Percentiles rank a stretch among this genome's conserved stretches.
Evolutionary conservation across 2,329 filamentous ascomycete species (phyloP).

Genomic region (Pseudopyricularia cyperi): DNA sequence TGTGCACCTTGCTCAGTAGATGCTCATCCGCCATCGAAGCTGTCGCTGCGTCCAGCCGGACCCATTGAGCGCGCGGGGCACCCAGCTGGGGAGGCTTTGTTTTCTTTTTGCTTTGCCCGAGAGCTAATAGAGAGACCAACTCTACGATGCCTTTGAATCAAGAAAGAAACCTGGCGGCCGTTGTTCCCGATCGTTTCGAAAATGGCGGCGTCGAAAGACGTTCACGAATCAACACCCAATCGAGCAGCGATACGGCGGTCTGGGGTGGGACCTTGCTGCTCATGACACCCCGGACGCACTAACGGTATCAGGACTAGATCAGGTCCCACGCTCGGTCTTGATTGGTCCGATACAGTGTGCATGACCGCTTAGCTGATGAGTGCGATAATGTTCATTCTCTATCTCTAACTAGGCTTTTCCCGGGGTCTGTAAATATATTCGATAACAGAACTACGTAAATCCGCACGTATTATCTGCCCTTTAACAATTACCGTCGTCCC

Average conservation of each 20-base stretch:
- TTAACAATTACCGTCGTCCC: too few relatives aligned
- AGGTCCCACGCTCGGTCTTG: background rate
- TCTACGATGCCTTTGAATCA: too few relatives aligned
- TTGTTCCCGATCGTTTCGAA: background rate
- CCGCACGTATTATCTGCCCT: too few relatives aligned
- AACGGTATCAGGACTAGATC: background rate
- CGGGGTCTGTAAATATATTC: too few relatives aligned
- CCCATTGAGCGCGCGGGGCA: conserved; percentile 1
- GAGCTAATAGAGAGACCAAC: too few relatives aligned
- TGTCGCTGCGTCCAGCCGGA: conserved; percentile 1
- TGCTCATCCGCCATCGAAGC: conserved; percentile 45
- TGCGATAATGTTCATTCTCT: too few relatives aligned
- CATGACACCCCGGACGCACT: background rate
- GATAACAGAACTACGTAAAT: too few relatives aligned
- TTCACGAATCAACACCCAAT: background rate
- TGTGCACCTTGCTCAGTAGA: conserved; percentile 58
- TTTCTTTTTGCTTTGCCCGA: too few relatives aligned
- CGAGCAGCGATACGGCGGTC: background rate
- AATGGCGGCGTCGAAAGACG: background rate
- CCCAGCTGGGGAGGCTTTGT: background rate
- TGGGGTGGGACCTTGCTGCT: background rate
- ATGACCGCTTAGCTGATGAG: background rate
- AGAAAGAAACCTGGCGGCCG: too few relatives aligned
- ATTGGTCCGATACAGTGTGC: background rate
- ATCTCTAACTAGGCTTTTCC: too few relatives aligned